Conservation (phyloP, 2,329 filamentous ascomycete genomes). For the Colletotrichum cereale region DNA sequence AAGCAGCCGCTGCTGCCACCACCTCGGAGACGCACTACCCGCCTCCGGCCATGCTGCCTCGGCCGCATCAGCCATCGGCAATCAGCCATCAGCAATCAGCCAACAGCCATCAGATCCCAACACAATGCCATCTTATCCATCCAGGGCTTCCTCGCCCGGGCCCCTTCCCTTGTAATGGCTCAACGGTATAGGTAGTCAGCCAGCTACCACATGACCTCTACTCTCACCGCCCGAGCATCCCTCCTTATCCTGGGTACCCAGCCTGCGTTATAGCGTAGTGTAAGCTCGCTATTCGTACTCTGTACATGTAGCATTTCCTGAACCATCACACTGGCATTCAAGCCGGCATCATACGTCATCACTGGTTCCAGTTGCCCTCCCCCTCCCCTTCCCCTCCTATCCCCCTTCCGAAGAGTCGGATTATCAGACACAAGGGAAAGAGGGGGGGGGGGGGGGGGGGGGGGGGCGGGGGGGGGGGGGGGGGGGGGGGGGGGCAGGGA, state of each 20-base stretch:
- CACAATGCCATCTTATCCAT: background rate
- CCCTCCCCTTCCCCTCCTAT: background rate
- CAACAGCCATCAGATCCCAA: slow-evolving; percentile 7
- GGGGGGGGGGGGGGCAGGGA: slow-evolving; percentile 6
- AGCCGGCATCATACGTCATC: slow-evolving; percentile 32
- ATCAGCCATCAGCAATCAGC: background rate
- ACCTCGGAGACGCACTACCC: slow-evolving; percentile 18
- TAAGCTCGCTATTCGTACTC: background rate
- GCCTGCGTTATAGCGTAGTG: background rate
- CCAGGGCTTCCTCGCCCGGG: slow-evolving; percentile 10
- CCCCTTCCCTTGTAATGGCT: slow-evolving; percentile 1
- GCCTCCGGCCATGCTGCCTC: slow-evolving; percentile 22
- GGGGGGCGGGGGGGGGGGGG: slow-evolving; percentile 9
- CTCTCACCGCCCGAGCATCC: background rate
- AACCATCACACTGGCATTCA: background rate
- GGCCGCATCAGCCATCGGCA: slow-evolving; percentile 4
- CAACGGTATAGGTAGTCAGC: background rate
- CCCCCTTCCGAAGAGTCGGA: background rate
- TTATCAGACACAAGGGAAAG: background rate
- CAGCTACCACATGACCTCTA: background rate
- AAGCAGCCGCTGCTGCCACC: slow-evolving; percentile 30
- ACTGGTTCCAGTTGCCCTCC: background rate
- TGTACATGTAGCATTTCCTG: background rate
- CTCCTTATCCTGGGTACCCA: background rate
- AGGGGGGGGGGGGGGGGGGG: slow-evolving; percentile 5